phyloP scores from a whole-genome alignment of 2,329 filamentous ascomycete species.

The Septoria petroselini region DNA sequence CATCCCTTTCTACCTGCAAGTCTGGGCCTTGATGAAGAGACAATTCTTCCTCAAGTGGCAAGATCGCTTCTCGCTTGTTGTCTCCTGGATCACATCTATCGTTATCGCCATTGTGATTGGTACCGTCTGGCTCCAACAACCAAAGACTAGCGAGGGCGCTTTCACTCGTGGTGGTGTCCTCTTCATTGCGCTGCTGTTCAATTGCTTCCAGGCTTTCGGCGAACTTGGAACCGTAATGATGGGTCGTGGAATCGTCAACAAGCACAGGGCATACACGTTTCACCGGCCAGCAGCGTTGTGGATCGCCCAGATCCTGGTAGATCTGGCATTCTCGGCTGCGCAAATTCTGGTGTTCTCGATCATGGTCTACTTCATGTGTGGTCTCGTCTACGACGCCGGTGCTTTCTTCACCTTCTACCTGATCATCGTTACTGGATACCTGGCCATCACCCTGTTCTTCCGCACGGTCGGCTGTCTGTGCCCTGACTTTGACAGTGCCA shows the following conservation, averaged over 20 bases:
- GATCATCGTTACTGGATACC: constrained; percentile 37
- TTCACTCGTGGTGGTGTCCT: constrained; percentile 80
- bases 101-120: constrained; percentile 75
- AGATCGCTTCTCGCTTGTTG: constrained; percentile 71
- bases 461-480: constrained; percentile 70
- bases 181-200: constrained; percentile 77
- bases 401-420: constrained; percentile 77
- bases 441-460: constrained; percentile 73
- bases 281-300: constrained; percentile 78
- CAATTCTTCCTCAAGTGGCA: constrained; percentile 85
- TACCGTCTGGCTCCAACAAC: constrained; percentile 72
- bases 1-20: constrained; percentile 76
- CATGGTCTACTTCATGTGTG: constrained; percentile 77
- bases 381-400: constrained; percentile 64
- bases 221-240: constrained; percentile 74
- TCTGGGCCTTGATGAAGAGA: constrained; percentile 78
- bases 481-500: constrained; percentile 79
- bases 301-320: constrained; percentile 78
- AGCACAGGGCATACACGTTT: constrained; percentile 79
- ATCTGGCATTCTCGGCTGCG: constrained; percentile 63
- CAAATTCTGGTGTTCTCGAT: constrained; percentile 71
- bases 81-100: constrained; percentile 69
- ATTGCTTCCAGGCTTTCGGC: constrained; percentile 81
- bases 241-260: constrained; percentile 74
- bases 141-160: constrained; percentile 61